phyloP scores from a whole-genome alignment of 169 alveolate genomes.

The Cyclospora cayetanensis region DNA sequence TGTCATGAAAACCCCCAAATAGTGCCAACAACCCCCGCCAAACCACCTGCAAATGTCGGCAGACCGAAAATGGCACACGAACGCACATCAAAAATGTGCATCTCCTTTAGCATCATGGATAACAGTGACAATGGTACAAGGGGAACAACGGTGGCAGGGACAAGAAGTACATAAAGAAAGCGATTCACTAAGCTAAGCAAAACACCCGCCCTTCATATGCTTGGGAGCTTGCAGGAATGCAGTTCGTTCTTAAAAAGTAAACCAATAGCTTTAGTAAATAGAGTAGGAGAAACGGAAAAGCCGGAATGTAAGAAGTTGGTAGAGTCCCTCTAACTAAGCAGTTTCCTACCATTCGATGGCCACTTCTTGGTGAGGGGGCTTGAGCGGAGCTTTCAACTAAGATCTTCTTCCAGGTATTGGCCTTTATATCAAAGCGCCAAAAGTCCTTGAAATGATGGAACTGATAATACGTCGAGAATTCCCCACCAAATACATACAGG shows the following conservation, averaged over 20 bases:
- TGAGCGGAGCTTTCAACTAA: slow-evolving; percentile 81
- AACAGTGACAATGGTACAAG: no score
- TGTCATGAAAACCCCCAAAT: slow-evolving; percentile 93
- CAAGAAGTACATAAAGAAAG: no score
- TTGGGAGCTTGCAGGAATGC: no score
- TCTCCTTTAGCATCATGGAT: no score
- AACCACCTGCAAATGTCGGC: slow-evolving; percentile 66
- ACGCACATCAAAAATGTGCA: neutral
- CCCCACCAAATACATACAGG: slow-evolving; percentile 92
- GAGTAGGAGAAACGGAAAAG: neutral
- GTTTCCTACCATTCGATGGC: slow-evolving; percentile 88
- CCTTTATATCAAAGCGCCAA: slow-evolving; percentile 83
- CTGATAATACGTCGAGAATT: slow-evolving; percentile 87
- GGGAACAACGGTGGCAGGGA: no score
- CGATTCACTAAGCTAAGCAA: no score
- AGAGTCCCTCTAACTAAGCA: neutral
- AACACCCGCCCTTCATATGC: no score
- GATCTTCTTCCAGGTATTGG: slow-evolving; percentile 81
- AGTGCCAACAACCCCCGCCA: slow-evolving; percentile 89
- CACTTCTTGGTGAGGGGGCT: slow-evolving; percentile 91
- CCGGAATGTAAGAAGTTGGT: neutral
- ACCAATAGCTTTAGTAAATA: no score
- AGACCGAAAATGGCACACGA: neutral
- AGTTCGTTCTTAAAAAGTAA: no score
- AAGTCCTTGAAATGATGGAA: slow-evolving; percentile 91